Evolutionary conservation across 1,139 yeast species (phyloP), one percentile per base, ranked within the genome.

Genomic region (Sporopachydermia cereana): DNA sequence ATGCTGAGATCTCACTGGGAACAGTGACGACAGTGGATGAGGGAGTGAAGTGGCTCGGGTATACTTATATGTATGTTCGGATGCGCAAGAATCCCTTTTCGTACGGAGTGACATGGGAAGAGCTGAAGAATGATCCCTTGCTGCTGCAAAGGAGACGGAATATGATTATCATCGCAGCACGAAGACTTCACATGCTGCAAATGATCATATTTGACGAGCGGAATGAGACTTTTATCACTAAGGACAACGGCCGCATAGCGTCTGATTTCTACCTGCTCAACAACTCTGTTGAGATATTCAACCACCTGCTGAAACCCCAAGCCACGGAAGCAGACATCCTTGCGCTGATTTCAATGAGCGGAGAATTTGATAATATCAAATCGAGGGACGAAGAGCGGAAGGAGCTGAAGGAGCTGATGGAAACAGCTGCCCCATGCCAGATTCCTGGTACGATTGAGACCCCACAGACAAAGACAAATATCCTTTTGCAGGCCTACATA

Each of bases 31-130:
- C 84, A 57, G 78, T 91, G 4, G 95, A 85, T 41, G 98, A 93
- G 64, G 99, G 91, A 47, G 82, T 93, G 1, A 86, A 83, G 53
- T 93, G 98, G 98, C 69, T 93, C 16, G 97, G 98, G 1, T 93
- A 93, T 56, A 93, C 98, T 0, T 93, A 91, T 57, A 71, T 93
- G 75, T 82, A 78, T 66, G 96, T 91, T 2, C 71, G 99, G 50
- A 93, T 91, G 98, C 76, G 84, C 49, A 85, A 86, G 57, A 91
- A 88, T 53, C 98, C 98, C 2, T 80, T 88, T 58, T 81, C 85
- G 0, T 93, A 93, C 57, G 98, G 95, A n/a, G 76, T 93, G 45
- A 86, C 79, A 45, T 86, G 95, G 93, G 76, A 76, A 51, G 95
- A 86, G 52, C 61, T 93, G 2, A 74, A 76, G 31, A 82, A 81